phyloP scores from a whole-genome alignment of 2,329 filamentous ascomycete species.

The Aspergillus novoparasiticus region DNA sequence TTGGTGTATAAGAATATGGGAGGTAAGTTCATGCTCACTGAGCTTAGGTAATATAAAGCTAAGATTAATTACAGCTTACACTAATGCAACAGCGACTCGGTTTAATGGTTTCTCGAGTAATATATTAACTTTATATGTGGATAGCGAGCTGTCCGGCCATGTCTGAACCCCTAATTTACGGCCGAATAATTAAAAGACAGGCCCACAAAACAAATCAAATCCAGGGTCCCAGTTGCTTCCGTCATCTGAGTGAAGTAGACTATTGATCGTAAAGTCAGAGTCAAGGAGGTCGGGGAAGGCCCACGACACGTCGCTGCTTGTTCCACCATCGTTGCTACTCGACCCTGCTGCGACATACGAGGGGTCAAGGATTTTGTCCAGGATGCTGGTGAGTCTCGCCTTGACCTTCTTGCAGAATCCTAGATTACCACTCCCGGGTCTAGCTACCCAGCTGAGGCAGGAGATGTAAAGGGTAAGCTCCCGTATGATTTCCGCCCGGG shows the following conservation, averaged over 20 bases:
- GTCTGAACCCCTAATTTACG: not conserved
- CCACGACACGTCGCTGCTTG: not conserved
- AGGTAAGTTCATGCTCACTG: constrained; percentile 17
- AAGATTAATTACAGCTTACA: constrained; percentile 17
- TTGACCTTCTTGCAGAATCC: constrained; percentile 6
- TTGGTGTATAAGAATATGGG: constrained; percentile 31
- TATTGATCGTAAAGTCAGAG: not conserved
- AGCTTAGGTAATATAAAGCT: not conserved
- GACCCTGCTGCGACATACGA: not conserved
- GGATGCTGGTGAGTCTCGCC: constrained; percentile 3
- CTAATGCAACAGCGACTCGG: constrained; percentile 21
- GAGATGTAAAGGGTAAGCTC: not conserved
- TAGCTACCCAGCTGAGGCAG: not conserved
- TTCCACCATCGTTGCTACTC: not conserved
- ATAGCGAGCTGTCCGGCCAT: constrained; percentile 23
- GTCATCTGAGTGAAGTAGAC: not conserved
- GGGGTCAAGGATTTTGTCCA: constrained; percentile 6
- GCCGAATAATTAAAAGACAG: not conserved
- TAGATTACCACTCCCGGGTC: not conserved
- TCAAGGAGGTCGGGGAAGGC: not conserved
- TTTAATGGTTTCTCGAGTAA: constrained; percentile 27
- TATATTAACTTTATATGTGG: constrained; percentile 23
- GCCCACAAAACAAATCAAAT: not conserved
- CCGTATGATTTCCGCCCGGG: not conserved
- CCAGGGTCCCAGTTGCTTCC: not conserved